Evolutionary conservation across 108 stramenopile species (phyloP).

Genomic region (Pseudonitzschia pungens): DNA sequence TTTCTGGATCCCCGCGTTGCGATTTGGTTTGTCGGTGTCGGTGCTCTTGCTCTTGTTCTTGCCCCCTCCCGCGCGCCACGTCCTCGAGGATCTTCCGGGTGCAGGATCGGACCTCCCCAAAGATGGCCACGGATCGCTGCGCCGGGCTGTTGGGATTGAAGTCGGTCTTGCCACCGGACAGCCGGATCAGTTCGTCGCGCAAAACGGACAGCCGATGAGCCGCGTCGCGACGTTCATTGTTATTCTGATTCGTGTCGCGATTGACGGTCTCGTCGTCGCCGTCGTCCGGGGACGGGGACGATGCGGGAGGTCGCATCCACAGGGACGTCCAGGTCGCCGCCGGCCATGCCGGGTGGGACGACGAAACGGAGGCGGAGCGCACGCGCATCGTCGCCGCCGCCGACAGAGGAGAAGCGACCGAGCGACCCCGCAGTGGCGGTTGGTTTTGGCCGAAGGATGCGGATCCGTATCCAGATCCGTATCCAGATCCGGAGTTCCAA

Average conservation of each 20-base stretch:
- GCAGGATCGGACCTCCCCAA: constrained; percentile 36
- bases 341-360: too few species aligned
- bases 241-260: too few species aligned
- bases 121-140: constrained; percentile 71
- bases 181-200: not conserved
- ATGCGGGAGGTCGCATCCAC: too few species aligned
- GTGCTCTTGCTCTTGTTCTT: not conserved
- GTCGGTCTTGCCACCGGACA: not conserved
- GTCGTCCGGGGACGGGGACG: not conserved
- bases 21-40: constrained; percentile 23
- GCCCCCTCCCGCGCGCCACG: constrained; percentile 10
- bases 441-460: too few species aligned
- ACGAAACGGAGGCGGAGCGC: too few species aligned
- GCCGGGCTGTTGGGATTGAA: constrained; percentile 74
- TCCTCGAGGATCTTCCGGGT: constrained; percentile 26
- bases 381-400: too few species aligned
- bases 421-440: too few species aligned
- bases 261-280: not conserved
- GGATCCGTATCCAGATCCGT: too few species aligned
- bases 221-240: not conserved
- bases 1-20: not conserved
- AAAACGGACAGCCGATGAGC: not conserved
- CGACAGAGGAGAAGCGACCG: too few species aligned
- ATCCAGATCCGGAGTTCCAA: too few species aligned
- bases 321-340: not conserved